Evolutionary conservation across 306 rosid species (phyloP).

Genomic region (Cicer cuneatum): DNA sequence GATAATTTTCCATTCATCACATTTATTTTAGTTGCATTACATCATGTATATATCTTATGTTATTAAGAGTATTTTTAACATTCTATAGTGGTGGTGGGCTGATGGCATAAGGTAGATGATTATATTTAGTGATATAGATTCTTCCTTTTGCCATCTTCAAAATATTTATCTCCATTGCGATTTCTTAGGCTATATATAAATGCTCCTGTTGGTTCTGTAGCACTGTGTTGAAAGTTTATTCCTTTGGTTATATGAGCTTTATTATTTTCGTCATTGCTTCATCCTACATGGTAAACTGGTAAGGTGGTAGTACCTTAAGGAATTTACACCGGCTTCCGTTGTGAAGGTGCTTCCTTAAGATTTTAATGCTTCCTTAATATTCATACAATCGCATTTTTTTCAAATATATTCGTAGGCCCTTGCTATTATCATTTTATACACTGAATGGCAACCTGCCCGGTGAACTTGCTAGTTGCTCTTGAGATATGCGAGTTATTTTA

Average conservation of each 20-base stretch:
- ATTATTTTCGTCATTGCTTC: background rate
- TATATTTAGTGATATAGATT: background rate
- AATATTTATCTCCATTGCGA: no score
- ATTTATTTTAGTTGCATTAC: background rate
- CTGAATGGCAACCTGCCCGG: no score
- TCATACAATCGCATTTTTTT: no score
- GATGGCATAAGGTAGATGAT: background rate
- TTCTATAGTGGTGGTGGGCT: background rate
- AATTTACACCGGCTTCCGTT: background rate
- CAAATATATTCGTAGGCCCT: no score
- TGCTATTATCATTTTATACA: no score
- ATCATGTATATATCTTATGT: slow-evolving; percentile 4
- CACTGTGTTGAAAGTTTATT: background rate
- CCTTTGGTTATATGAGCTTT: background rate
- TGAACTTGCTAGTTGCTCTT: no score
- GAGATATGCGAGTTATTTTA: no score
- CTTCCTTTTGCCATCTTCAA: background rate
- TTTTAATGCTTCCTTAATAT: no score
- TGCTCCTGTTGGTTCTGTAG: background rate
- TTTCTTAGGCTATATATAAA: background rate
- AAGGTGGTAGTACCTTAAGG: background rate
- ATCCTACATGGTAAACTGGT: slow-evolving; percentile 6
- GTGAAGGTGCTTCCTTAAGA: no score
- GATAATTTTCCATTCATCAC: slow-evolving; percentile 9
- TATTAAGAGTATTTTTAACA: slow-evolving; percentile 21